Base-by-base conservation (phyloP, 2,329 filamentous ascomycete species). In the Hortaea werneckii region DNA sequence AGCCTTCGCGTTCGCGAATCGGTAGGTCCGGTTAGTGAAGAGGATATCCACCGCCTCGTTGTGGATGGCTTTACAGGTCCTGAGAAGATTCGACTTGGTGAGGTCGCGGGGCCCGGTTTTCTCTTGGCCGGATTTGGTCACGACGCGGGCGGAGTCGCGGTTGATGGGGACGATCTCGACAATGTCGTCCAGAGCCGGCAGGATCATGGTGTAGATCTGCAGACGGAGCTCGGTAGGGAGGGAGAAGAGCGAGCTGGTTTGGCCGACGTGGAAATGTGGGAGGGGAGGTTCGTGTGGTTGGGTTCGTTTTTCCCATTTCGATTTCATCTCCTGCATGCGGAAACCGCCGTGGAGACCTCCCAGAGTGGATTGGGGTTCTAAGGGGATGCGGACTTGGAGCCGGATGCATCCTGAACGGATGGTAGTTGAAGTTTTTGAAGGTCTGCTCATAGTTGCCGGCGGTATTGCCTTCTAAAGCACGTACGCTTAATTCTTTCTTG, bases 171-270 rank as follows among this genome's bases (percentile, higher is more conserved):
- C 48, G 26, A 62, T 60, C 5, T 51, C 49, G 7, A 47, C 61
- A 35, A 44, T 48, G 12, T 54, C 28, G 29, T 49, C 49, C 32
- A 59, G 35, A 11, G 37, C 34, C 6, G 59, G 56, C 11, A 73
- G 60, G 28, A 72, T 60, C 29, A 59, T 54, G 29, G 55, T 51
- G 58, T 72, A 76, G 29, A 84, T 75, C 56, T 82, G 72, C 41
- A 82, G 75, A 27, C 74, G 73, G 4, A 85, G 68, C 54, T 84
- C 80, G 2, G 71, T 69, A 26, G 83, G 74, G 1, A 85, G 69
- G 11, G 53, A 58, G 61, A 72, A 68, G 45, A 72, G 54, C 9
- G 53, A 49, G 37, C 53, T 61, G 11, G 48, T 48, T 26, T 51
- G 56, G 2, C 28, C 9, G 9, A 32, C 8, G 8, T 32, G 0